Evolutionary conservation across 2,329 filamentous ascomycete species (phyloP).

Genomic region (Penicillium sp.): DNA sequence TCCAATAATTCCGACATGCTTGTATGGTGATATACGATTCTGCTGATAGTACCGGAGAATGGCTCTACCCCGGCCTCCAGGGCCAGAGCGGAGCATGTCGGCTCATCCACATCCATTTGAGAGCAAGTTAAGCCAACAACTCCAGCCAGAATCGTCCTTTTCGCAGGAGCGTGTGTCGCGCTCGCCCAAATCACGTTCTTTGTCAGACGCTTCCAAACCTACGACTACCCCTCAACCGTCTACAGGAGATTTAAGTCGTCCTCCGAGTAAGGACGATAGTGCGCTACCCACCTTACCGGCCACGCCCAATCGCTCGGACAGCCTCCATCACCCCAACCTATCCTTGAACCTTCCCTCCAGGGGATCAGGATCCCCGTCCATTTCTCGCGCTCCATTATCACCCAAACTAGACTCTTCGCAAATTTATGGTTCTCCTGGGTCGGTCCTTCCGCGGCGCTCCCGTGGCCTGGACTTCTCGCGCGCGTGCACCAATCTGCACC

Average conservation of each 20-base stretch:
- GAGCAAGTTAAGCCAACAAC: slow-evolving; percentile 40
- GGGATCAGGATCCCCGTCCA: slow-evolving; percentile 49
- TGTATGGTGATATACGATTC: neutral
- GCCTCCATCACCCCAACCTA: slow-evolving; percentile 62
- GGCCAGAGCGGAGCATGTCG: slow-evolving; percentile 21
- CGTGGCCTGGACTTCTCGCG: slow-evolving; percentile 90
- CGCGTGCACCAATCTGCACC: slow-evolving; percentile 90
- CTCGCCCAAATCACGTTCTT: slow-evolving; percentile 59
- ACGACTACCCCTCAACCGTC: slow-evolving; percentile 62
- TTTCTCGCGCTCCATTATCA: slow-evolving; percentile 69
- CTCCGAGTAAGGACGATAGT: slow-evolving; percentile 67
- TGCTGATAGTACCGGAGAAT: slow-evolving; percentile 8
- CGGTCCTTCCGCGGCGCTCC: slow-evolving; percentile 83
- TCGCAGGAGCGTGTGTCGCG: slow-evolving; percentile 20
- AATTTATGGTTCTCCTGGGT: slow-evolving; percentile 82
- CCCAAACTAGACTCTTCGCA: slow-evolving; percentile 83
- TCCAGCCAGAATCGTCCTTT: slow-evolving; percentile 27
- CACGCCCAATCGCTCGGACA: slow-evolving; percentile 69
- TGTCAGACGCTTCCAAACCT: slow-evolving; percentile 65
- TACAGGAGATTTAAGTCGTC: slow-evolving; percentile 51
- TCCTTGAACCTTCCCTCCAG: slow-evolving; percentile 68
- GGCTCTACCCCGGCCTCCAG: slow-evolving; percentile 22
- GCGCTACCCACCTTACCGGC: slow-evolving; percentile 57
- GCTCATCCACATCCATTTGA: slow-evolving; percentile 28
- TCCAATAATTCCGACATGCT: neutral